Evolutionary conservation across 768 basidiomycete species (phyloP).

Genomic region (Psilocybe tampanensis): DNA sequence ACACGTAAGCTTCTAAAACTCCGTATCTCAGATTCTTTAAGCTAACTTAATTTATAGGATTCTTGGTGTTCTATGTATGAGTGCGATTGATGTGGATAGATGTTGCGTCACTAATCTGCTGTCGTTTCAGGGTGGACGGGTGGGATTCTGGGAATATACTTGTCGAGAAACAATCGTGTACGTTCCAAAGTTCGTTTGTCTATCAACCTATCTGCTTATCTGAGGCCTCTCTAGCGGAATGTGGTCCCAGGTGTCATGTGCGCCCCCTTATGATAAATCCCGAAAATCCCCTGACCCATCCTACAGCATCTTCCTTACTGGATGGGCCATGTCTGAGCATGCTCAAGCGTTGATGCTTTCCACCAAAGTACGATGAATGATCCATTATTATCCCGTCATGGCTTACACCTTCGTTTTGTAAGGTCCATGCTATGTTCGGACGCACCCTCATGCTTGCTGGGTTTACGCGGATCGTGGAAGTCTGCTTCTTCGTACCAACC

Average conservation of each 20-base stretch:
- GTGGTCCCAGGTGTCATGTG: constrained; percentile 85
- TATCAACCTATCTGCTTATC: constrained; percentile 5
- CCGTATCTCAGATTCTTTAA: not conserved
- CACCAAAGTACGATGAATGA: constrained; percentile 56
- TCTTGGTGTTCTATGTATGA: constrained; percentile 71
- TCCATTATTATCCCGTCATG: not conserved
- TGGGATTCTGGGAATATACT: constrained; percentile 84
- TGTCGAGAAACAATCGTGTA: constrained; percentile 78
- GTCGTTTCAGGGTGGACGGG: constrained; percentile 80
- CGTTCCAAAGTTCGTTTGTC: constrained; percentile 14
- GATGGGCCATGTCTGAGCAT: constrained; percentile 94
- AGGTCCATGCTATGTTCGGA: constrained; percentile 89
- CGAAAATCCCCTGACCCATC: not conserved
- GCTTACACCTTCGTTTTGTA: not conserved
- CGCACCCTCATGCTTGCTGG: constrained; percentile 85
- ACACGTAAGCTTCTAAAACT: constrained; percentile 62
- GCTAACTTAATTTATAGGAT: constrained; percentile 42
- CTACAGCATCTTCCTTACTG: constrained; percentile 81
- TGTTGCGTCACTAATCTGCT: constrained; percentile 3
- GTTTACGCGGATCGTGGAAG: constrained; percentile 75
- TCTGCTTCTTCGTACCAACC: constrained; percentile 67
- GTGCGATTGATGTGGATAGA: not conserved
- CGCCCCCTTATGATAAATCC: constrained; percentile 15
- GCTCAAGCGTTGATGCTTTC: constrained; percentile 84
- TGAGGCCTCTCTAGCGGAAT: constrained; percentile 51